These are phyloP conservation scores for Cicer judaicum DNA, from an alignment of 306 rosid species.

Conservation along the genomic window DNA sequence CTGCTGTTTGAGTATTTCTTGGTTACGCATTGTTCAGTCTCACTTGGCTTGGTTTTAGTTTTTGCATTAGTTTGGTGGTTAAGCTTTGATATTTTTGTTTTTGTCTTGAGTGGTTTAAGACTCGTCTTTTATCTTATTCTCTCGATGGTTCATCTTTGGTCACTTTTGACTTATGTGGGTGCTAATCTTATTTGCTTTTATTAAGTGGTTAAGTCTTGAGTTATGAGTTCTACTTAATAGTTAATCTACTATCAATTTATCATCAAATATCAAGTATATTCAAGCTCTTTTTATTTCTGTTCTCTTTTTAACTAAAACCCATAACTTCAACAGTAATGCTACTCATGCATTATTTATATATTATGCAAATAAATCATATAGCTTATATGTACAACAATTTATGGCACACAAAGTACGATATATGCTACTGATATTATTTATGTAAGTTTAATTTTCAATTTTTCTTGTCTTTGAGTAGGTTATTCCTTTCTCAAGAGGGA, in stretches of 20 bases:
- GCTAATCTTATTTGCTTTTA: background rate
- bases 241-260: background rate
- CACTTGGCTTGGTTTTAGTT: background rate
- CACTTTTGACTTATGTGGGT: background rate
- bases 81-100: background rate
- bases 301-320: background rate
- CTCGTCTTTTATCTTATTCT: background rate
- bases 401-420: conserved; percentile 6
- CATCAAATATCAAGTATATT: background rate
- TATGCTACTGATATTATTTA: conserved; percentile 32
- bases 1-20: background rate
- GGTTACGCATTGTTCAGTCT: background rate
- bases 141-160: background rate
- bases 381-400: conserved; percentile 14
- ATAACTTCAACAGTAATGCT: background rate
- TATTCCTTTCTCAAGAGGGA: conserved; percentile 85
- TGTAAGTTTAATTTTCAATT: conserved; percentile 27
- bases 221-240: background rate
- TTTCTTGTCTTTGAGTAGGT: conserved; percentile 63
- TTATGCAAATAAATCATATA: conserved; percentile 3
- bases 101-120: background rate
- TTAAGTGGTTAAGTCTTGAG: background rate
- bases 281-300: background rate
- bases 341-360: conserved; percentile 11
- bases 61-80: background rate